phyloP scores from a whole-genome alignment of 441 rosid genomes.

The Euphorbia corollata region DNA sequence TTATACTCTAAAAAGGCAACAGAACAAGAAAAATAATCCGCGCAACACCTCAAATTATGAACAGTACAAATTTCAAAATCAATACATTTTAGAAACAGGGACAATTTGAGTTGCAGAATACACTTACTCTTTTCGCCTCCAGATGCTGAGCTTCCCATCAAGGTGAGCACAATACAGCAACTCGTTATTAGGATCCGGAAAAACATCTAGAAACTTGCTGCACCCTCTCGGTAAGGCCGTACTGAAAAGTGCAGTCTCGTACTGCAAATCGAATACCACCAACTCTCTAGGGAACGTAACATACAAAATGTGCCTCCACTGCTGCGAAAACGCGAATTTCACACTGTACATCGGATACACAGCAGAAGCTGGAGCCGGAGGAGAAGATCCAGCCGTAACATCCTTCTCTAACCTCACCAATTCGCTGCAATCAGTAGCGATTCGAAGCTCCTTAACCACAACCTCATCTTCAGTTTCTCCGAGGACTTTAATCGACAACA shows the following conservation, averaged over 20 bases:
- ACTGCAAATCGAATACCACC: slow-evolving; percentile 81
- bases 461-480: slow-evolving; percentile 68
- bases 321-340: slow-evolving; percentile 74
- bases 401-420: slow-evolving; percentile 66
- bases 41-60: background rate
- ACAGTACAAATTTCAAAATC: background rate
- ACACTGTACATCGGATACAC: slow-evolving; percentile 56
- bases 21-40: background rate
- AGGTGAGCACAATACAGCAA: slow-evolving; percentile 77
- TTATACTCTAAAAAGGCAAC: background rate
- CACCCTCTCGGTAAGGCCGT: slow-evolving; percentile 79
- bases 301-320: slow-evolving; percentile 70
- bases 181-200: slow-evolving; percentile 74
- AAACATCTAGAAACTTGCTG: slow-evolving; percentile 72
- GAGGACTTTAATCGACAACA: slow-evolving; percentile 56
- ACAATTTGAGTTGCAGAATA: background rate
- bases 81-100: background rate
- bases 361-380: slow-evolving; percentile 67
- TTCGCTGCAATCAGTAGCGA: slow-evolving; percentile 55
- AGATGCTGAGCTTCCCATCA: slow-evolving; percentile 86
- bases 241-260: slow-evolving; percentile 53
- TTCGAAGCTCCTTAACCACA: slow-evolving; percentile 45
- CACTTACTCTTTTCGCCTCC: slow-evolving; percentile 87
- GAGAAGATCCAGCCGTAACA: slow-evolving; percentile 31
- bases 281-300: slow-evolving; percentile 85